Evolutionary conservation across 129 eudicot species (phyloP), one percentile per base, ranked within the genome.

Genomic region (Flaveria robusta): DNA sequence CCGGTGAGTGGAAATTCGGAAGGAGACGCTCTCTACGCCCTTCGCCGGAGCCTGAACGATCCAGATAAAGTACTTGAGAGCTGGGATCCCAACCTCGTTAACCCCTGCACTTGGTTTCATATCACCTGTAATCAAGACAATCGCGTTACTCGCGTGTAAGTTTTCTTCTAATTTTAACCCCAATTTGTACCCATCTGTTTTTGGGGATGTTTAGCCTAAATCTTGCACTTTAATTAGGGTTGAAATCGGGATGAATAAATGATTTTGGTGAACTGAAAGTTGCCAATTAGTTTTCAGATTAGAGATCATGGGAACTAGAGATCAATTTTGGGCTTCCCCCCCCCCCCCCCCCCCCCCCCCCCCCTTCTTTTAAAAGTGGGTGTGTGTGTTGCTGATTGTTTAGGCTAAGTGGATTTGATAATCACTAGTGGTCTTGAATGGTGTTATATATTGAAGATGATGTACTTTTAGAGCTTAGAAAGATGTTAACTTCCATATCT

Each of bases 21-120:
- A 68, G 90, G 92, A 6, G 96, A 92, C 83, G 95, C 98, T 34
- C 89, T 92, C 0, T 86, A 71, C 80, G 98, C 96, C 26, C 87
- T 92, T 41, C 82, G 92, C 23, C 80, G 77, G 87, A 88, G 90
- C 87, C 85, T 92, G 45, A 42, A 73, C 71, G 98, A 92, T 88
- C 98, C 98, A 22, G 89, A 86, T 59, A 88, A 92, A 49, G 96
- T 92, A 39, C 94, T 92, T 22, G 85, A 84, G 82, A 92, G 96
- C 95, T 92, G 98, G 98, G 96, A 92, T 85, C 90, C 87, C 31
- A 92, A 86, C 72, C 94, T 92, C 27, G 98, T 92, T 19, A 87
- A 74, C 46, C 98, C 98, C 46, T 92, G 98, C 76, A 92, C 98
- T 43, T 92, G 96, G 96, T 92, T 92, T 64, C 98, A 92, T 83